Evolutionary conservation across 164 flowering plant genomes (phyloP).

Genomic region (Vitis labrusca): DNA sequence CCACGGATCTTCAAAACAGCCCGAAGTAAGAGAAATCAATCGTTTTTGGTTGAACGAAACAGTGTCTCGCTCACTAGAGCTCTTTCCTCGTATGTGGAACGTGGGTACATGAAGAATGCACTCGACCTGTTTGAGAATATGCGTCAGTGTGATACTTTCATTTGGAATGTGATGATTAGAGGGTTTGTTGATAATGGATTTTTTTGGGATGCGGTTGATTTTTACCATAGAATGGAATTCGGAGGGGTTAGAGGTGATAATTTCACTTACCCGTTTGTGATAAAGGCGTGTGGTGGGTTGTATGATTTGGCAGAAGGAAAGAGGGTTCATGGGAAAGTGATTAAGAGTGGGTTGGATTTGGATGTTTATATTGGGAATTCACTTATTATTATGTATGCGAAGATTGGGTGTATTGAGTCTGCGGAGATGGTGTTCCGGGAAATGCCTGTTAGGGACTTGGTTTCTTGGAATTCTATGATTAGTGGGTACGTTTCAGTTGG

Average conservation of each 20-base stretch:
- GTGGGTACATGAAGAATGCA: constrained; percentile 49
- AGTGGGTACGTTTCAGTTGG: constrained; percentile 49
- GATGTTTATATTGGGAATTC: constrained; percentile 59
- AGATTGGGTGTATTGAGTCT: constrained; percentile 41
- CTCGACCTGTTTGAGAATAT: constrained; percentile 49
- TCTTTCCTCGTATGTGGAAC: constrained; percentile 23
- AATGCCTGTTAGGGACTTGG: constrained; percentile 56
- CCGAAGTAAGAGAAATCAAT: not conserved
- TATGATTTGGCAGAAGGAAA: constrained; percentile 35
- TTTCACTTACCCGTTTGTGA: constrained; percentile 58
- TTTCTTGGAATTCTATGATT: constrained; percentile 81
- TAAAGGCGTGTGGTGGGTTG: constrained; percentile 52
- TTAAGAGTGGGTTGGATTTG: constrained; percentile 48
- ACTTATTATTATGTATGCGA: constrained; percentile 55
- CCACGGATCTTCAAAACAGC: constrained; percentile 7
- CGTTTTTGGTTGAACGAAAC: not conserved
- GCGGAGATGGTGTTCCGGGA: constrained; percentile 54
- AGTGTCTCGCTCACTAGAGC: constrained; percentile 16
- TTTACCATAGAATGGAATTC: constrained; percentile 30
- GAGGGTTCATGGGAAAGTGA: constrained; percentile 40
- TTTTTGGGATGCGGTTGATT: constrained; percentile 35
- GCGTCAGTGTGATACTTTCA: constrained; percentile 28
- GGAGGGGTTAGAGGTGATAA: constrained; percentile 40
- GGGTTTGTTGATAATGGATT: constrained; percentile 34
- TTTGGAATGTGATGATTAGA: constrained; percentile 60